Base-by-base conservation (phyloP, 805 yeast genomes). In the Millerozyma acaciae region DNA sequence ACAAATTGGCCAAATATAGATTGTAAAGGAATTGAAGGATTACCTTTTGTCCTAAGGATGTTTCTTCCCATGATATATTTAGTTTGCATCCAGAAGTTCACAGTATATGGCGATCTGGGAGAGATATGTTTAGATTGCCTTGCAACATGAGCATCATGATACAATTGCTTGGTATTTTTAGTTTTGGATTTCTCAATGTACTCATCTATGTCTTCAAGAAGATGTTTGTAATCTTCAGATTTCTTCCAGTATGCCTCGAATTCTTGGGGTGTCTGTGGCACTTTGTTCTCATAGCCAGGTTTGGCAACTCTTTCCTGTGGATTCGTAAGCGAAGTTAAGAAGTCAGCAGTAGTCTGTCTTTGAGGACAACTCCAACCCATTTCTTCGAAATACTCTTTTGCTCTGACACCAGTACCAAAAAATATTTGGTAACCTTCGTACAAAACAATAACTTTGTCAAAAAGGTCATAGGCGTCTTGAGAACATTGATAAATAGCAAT, bases 301-400 rank as follows among this genome's bases (percentile, higher is more conserved):
- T 52, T 57, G 16, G 51, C 51, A 10, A 70, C 60, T 61, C 84
- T 70, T 39, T 78, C 83, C 18, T 68, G 70, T 10, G 81, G 84
- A 53, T 78, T 81, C 12, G 86, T 80, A 32, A 79, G 71, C 4
- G 84, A 69, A 12, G 85, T 79, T 48, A 80, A 69, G 50, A 65
- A 80, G 51, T 80, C 86, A 6, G 83, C 76, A 31, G 84, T 77
- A 4, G 84, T 75, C 68, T 76, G 79, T 65, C 85, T 73, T 33
- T 65, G 62, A 30, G 78, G 76, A 49, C 80, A 77, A 17, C 67
- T 61, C 62, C 64, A 80, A 25, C 86, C 86, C 83, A 79, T 75
- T 13, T 61, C 59, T 38, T 63, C 50, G 49, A 80, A 80, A 47
- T 65, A 80, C 9, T 57, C 68, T 47, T 68, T 58, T 32, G 76